Evolutionary conservation across 805 yeast species (phyloP).

Genomic region (Candida piceae): DNA sequence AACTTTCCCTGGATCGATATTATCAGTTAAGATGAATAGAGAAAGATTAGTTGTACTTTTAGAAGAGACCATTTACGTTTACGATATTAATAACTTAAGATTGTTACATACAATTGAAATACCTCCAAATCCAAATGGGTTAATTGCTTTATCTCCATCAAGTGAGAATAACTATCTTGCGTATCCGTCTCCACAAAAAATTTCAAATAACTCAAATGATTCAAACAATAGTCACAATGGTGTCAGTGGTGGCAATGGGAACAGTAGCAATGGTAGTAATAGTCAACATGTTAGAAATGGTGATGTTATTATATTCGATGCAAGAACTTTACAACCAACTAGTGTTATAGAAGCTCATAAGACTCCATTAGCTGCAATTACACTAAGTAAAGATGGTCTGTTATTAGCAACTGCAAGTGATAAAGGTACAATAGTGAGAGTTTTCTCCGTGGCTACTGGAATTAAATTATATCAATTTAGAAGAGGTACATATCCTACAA

Average conservation of each 20-base stretch:
- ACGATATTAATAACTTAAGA: slow-evolving; percentile 87
- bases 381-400: slow-evolving; percentile 72
- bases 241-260: no score
- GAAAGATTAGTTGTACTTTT: slow-evolving; percentile 78
- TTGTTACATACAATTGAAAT: slow-evolving; percentile 71
- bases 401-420: slow-evolving; percentile 87
- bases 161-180: slow-evolving; percentile 54
- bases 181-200: slow-evolving; percentile 73
- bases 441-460: slow-evolving; percentile 74
- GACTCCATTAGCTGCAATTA: slow-evolving; percentile 64
- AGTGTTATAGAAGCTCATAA: slow-evolving; percentile 90
- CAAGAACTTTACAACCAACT: slow-evolving; percentile 68
- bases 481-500: slow-evolving; percentile 86
- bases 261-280: slow-evolving; percentile 4
- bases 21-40: slow-evolving; percentile 76
- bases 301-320: slow-evolving; percentile 78
- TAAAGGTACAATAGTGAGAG: slow-evolving; percentile 85
- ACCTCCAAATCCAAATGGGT: slow-evolving; percentile 51
- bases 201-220: slow-evolving; percentile 20
- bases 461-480: slow-evolving; percentile 71
- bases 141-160: slow-evolving; percentile 56
- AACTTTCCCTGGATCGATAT: slow-evolving; percentile 76
- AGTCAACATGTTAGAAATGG: slow-evolving; percentile 43
- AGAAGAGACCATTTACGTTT: slow-evolving; percentile 79
- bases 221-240: no score